Conservation (phyloP, 352 stramenopile species). For the Globisporangium carolinianum region DNA sequence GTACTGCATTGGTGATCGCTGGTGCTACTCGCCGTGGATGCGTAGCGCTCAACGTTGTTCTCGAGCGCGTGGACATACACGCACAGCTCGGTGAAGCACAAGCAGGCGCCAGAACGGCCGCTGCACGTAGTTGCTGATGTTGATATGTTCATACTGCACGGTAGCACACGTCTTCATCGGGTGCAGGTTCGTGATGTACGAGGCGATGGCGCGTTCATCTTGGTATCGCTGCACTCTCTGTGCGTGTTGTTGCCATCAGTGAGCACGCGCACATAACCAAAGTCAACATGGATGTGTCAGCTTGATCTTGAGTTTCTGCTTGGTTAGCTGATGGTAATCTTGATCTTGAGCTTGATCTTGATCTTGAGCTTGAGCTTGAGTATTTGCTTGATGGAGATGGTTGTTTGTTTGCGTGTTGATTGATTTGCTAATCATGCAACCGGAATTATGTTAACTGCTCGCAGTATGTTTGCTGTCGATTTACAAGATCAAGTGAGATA, state of each 20-base stretch:
- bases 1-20: constrained; percentile 22
- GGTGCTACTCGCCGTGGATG: constrained; percentile 22
- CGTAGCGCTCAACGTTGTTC: constrained; percentile 57
- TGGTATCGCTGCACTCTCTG: constrained; percentile 33
- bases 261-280: constrained; percentile 52
- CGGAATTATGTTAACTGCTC: no score
- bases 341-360: no score
- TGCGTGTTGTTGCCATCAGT: constrained; percentile 69
- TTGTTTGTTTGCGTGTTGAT: no score
- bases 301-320: no score
- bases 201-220: constrained; percentile 53
- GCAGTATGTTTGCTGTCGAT: no score
- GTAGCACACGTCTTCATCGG: constrained; percentile 48
- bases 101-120: constrained; percentile 61
- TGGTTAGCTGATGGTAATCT: no score
- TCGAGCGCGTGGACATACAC: constrained; percentile 55
- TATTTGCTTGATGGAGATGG: no score
- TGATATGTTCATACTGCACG: constrained; percentile 34
- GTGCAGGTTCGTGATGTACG: constrained; percentile 72
- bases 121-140: constrained; percentile 74
- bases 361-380: no score
- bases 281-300: constrained; percentile 27
- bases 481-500: no score
- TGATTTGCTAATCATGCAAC: no score
- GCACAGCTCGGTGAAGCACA: constrained; percentile 28